Evolutionary conservation across 176 grass and related monocot genomes (phyloP).

Genomic region (Carex parvula): DNA sequence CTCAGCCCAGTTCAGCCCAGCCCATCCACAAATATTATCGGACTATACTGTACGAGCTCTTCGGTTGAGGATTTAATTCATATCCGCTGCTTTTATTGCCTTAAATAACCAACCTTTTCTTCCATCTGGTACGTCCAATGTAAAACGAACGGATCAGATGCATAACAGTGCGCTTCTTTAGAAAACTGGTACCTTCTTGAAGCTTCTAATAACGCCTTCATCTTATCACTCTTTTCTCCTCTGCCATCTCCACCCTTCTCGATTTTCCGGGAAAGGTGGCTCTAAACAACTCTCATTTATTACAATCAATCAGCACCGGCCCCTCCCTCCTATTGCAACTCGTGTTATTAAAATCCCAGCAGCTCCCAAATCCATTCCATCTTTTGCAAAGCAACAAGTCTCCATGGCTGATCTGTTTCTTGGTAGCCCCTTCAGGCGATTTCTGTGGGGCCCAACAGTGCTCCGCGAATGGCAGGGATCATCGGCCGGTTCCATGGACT

Average conservation of each 20-base stretch:
- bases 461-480: conserved; percentile 33
- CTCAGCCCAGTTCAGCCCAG: background rate
- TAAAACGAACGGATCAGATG: background rate
- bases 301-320: background rate
- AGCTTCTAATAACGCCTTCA: background rate
- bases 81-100: background rate
- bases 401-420: conserved; percentile 56
- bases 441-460: conserved; percentile 45
- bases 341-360: too few species aligned
- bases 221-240: background rate
- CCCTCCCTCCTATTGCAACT: background rate
- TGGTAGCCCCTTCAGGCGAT: conserved; percentile 48
- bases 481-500: conserved; percentile 54
- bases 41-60: background rate
- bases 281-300: background rate
- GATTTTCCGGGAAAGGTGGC: background rate
- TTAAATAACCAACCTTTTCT: background rate
- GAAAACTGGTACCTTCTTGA: background rate
- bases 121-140: background rate
- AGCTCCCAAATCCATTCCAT: too few species aligned
- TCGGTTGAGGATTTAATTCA: background rate
- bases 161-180: too few species aligned
- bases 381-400: background rate
- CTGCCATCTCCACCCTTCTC: conserved; percentile 2
- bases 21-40: background rate